These are phyloP conservation scores for Serendipita sp. DNA, from an alignment of 768 basidiomycete genomes.

Conservation along the genomic window DNA sequence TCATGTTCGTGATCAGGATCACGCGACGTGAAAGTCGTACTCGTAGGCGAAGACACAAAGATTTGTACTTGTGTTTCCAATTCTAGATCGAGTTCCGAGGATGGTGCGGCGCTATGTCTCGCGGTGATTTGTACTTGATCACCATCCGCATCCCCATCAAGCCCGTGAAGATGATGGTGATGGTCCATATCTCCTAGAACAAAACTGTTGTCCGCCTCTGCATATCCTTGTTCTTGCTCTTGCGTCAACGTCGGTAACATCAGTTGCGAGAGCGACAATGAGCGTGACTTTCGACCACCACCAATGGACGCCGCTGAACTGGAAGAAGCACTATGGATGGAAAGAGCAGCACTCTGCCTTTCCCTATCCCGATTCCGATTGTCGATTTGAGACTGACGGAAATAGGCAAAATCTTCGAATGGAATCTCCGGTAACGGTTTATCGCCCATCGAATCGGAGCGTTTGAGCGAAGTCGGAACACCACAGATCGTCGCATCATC, in stretches of 20 bases:
- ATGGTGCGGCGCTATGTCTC: background rate
- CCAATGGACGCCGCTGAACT: too few species aligned
- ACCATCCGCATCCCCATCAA: background rate
- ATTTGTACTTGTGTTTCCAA: background rate
- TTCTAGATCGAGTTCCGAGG: background rate
- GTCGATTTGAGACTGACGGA: background rate
- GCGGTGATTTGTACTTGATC: background rate
- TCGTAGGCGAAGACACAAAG: slow-evolving; percentile 4
- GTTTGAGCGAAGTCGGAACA: background rate
- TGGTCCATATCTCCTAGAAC: background rate
- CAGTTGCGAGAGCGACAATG: too few species aligned
- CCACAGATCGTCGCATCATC: slow-evolving; percentile 3
- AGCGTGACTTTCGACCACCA: background rate
- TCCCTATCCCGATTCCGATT: background rate
- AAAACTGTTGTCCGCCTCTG: background rate
- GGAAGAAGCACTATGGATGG: background rate
- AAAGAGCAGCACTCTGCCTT: background rate
- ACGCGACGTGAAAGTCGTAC: background rate
- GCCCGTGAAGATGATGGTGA: background rate
- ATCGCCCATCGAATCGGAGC: background rate
- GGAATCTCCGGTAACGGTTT: background rate
- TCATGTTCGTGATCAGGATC: too few species aligned
- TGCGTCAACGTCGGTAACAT: background rate
- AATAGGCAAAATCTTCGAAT: background rate
- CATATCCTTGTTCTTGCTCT: background rate